phyloP scores from a whole-genome alignment of 257 asterid genomes.

The Linderniella brevidens region DNA sequence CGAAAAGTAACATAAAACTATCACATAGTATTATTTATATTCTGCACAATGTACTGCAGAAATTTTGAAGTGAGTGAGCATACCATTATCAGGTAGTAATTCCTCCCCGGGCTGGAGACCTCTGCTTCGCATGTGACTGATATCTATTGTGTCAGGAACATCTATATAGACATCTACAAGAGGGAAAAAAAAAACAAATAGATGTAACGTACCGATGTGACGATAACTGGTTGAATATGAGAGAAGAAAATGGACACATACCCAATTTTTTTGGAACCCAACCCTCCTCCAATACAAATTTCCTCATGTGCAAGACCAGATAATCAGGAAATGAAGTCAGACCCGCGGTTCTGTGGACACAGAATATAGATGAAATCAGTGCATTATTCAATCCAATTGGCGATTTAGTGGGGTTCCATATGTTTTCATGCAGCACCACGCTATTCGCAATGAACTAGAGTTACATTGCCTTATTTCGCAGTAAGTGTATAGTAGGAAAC shows the following conservation, averaged over 20 bases:
- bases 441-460: not conserved
- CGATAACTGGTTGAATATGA: conserved; percentile 2
- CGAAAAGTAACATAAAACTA: conserved; percentile 2
- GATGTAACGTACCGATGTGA: conserved; percentile 9
- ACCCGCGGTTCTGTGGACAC: conserved; percentile 58
- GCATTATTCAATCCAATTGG: not conserved
- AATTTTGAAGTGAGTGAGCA: conserved; percentile 2
- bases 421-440: not conserved
- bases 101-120: conserved; percentile 94
- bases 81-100: conserved; percentile 68
- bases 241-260: conserved; percentile 12
- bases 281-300: conserved; percentile 84
- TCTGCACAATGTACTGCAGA: not conserved
- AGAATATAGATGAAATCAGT: conserved; percentile 7
- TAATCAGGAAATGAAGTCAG: conserved; percentile 91
- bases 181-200: conserved; percentile 11
- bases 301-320: conserved; percentile 91
- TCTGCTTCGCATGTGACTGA: conserved; percentile 78
- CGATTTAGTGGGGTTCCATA: too few relatives aligned
- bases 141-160: conserved; percentile 82
- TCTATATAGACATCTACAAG: conserved; percentile 76
- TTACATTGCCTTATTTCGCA: not conserved
- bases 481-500: conserved; percentile 10
- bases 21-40: too few relatives aligned
- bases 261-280: conserved; percentile 98